Conservation (phyloP, 495 filamentous ascomycete species). For the Cetradonia linearis region DNA sequence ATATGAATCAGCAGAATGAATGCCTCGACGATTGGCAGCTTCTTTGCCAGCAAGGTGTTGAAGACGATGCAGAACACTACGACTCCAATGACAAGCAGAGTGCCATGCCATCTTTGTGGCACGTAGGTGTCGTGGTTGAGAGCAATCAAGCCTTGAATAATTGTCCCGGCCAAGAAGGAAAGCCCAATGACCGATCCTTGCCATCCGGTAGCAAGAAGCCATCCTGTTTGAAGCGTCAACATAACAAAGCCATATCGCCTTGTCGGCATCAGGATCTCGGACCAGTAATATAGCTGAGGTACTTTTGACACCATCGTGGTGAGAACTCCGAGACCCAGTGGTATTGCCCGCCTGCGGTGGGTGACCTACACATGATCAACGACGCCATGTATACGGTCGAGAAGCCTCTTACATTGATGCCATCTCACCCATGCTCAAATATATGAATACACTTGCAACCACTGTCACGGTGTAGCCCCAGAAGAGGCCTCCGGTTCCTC, state of each 20-base stretch:
- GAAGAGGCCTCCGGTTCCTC: conserved; percentile 47
- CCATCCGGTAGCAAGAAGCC: conserved; percentile 53
- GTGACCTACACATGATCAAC: conserved; percentile 29
- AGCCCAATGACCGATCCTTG: conserved; percentile 45
- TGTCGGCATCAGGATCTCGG: neutral
- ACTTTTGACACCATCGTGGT: conserved; percentile 43
- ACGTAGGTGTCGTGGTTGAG: conserved; percentile 31
- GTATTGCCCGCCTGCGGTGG: conserved; percentile 43
- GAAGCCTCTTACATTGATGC: conserved; percentile 39
- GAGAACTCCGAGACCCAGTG: conserved; percentile 54
- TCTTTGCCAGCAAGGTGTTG: conserved; percentile 45
- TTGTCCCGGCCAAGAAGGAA: conserved; percentile 45
- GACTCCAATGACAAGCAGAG: conserved; percentile 46
- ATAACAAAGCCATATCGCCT: neutral
- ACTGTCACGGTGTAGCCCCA: conserved; percentile 45
- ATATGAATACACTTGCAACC: conserved; percentile 39
- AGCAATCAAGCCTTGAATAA: conserved; percentile 50
- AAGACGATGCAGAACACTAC: conserved; percentile 41
- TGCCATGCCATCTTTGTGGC: conserved; percentile 49
- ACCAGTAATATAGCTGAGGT: conserved; percentile 51
- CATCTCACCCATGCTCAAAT: conserved; percentile 46
- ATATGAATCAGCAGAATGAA: conserved; percentile 52
- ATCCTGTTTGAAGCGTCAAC: conserved; percentile 30
- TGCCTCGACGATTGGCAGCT: conserved; percentile 47
- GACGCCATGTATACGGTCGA: neutral